These are phyloP conservation scores for Coniella vitis DNA, from an alignment of 2,329 filamentous ascomycete genomes.

Conservation along the genomic window DNA sequence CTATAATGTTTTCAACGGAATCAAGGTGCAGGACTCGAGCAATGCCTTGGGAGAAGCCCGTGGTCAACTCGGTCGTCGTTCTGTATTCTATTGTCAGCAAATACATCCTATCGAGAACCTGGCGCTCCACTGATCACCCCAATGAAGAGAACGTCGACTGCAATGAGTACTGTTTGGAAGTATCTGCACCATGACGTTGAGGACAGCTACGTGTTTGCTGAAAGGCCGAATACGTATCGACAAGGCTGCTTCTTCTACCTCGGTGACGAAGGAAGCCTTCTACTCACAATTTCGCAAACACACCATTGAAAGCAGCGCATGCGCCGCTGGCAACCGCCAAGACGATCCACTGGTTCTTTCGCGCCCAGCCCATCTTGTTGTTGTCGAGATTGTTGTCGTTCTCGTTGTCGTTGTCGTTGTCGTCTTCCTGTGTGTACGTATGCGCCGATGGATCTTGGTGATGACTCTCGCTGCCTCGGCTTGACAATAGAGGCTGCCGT, in stretches of 20 bases:
- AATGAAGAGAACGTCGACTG: too few species aligned
- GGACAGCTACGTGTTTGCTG: too few species aligned
- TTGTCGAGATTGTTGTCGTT: conserved; percentile 2
- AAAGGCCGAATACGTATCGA: too few species aligned
- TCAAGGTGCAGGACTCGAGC: conserved; percentile 38
- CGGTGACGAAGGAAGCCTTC: background rate
- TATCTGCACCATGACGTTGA: too few species aligned
- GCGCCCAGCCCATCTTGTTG: conserved; percentile 22
- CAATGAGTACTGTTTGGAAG: too few species aligned
- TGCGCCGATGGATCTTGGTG: background rate
- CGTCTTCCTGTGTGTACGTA: background rate
- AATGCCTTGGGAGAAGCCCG: conserved; percentile 38
- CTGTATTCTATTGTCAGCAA: conserved; percentile 26
- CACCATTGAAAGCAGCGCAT: conserved; percentile 74
- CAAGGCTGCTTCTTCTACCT: too few species aligned
- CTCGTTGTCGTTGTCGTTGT: background rate
- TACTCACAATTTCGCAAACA: conserved; percentile 76
- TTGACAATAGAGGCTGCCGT: conserved; percentile 20
- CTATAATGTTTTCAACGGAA: conserved; percentile 34
- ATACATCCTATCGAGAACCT: too few species aligned
- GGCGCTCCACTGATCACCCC: too few species aligned
- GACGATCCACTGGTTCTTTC: conserved; percentile 52
- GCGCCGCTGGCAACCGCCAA: conserved; percentile 67
- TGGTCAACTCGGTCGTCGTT: conserved; percentile 50
- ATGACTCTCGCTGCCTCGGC: conserved; percentile 4